These are phyloP conservation scores for Russula sp. DNA, from an alignment of 768 basidiomycete genomes.

Conservation along the genomic window DNA sequence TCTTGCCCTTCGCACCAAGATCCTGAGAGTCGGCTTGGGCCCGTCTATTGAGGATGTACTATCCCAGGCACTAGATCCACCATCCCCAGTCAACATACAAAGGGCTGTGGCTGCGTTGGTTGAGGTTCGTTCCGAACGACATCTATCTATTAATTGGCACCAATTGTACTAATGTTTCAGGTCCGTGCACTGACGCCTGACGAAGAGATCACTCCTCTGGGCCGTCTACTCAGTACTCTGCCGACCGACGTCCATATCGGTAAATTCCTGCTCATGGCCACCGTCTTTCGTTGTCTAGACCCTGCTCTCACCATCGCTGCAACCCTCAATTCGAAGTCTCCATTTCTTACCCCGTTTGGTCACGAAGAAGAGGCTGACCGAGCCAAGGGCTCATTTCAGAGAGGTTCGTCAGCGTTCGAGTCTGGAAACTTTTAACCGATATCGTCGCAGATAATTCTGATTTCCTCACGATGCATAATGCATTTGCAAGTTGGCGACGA, in stretches of 20 bases:
- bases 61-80: constrained; percentile 84
- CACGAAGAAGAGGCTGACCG: constrained; percentile 80
- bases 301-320: constrained; percentile 97
- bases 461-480: constrained; percentile 89
- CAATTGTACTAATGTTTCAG: constrained; percentile 32
- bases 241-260: constrained; percentile 96
- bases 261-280: constrained; percentile 83
- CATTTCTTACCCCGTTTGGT: constrained; percentile 86
- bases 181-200: constrained; percentile 77
- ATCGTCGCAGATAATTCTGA: constrained; percentile 77
- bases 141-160: not conserved
- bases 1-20: constrained; percentile 86
- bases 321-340: constrained; percentile 86
- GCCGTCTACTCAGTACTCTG: constrained; percentile 79
- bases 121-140: constrained; percentile 46
- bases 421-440: not conserved
- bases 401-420: constrained; percentile 27
- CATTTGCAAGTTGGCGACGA: constrained; percentile 81
- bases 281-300: constrained; percentile 84
- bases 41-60: constrained; percentile 86
- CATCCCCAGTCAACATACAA: constrained; percentile 78
- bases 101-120: constrained; percentile 86
- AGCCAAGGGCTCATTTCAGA: constrained; percentile 73
- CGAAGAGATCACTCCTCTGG: constrained; percentile 95
- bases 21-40: constrained; percentile 84